A percentile compares a stretch with the other conserved stretches of the same genome.
Conservation (phyloP, 2,329 filamentous ascomycete genomes). For the Dactylonectria estremocensis region DNA sequence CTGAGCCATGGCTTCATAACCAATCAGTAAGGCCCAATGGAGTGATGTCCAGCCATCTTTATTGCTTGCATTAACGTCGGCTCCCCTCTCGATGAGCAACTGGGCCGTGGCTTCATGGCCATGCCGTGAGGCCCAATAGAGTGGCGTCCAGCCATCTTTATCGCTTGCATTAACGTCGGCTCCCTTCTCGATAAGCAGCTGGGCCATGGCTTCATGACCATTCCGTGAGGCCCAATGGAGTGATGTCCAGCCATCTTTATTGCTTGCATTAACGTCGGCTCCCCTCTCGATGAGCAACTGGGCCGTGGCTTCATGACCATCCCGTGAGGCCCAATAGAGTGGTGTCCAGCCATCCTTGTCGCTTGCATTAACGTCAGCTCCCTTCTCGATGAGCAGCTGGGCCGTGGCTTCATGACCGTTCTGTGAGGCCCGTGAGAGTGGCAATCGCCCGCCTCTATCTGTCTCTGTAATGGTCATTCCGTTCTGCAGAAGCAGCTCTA, state of each 20-base stretch:
- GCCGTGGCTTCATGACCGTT: not conserved
- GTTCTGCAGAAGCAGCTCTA: slow-evolving; percentile 1
- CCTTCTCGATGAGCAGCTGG: not conserved
- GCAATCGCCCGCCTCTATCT: not conserved
- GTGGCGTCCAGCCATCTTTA: not conserved
- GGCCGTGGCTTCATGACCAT: too few species aligned
- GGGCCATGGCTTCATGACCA: too few species aligned
- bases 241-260: not conserved
- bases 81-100: too few species aligned
- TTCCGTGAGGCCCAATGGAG: too few species aligned
- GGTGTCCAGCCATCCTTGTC: not conserved
- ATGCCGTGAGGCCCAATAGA: too few species aligned
- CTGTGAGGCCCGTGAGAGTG: not conserved
- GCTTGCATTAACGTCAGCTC: not conserved
- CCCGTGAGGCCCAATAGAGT: too few species aligned
- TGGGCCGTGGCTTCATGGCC: too few species aligned
- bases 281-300: not conserved
- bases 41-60: too few species aligned
- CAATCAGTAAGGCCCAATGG: too few species aligned
- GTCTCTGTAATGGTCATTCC: not conserved
- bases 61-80: too few species aligned
- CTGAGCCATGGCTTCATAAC: too few species aligned
- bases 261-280: not conserved
- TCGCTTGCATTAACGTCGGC: not conserved
- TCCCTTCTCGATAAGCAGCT: not conserved